Evolutionary conservation across 2,329 filamentous ascomycete species (phyloP), one percentile per base, ranked within the genome.

Genomic region (Paraphoma chrysanthemicola): DNA sequence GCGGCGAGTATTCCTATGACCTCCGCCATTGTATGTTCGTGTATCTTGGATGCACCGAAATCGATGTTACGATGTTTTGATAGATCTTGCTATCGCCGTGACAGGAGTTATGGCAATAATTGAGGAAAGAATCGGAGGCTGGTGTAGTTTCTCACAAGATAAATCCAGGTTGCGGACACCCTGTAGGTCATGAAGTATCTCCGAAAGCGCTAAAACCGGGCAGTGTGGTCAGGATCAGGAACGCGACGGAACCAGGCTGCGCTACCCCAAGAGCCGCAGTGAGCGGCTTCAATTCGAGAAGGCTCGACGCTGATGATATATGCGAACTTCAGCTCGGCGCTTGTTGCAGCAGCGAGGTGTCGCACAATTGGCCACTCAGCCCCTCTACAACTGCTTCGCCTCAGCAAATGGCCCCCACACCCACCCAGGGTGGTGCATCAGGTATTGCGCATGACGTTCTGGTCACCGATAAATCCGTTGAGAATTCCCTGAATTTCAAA

Each of bases 11-110:
- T 60, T 9, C 54, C 53, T 12, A 66, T 18, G 12, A 71, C 59
- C 53, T 68, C 67, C 6, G 62, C 64, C 66, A 69, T 69, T 11
- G 23, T 16, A 39, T 56, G 36, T n/a, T 28, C n/a, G n/a, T n/a
- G 33, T 38, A n/a, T 38, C 10, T 11, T 38, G 33, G 33, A 11
- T 38, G 10, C n/a, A 11, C 33, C 33, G 33, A 38, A 38, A n/a
- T 38, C 33, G 33, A 38, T 38, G 33, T 23, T 23, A 23, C 23
- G 23, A 23, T 23, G 23, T 23, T 23, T 23, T 23, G 23, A 23
- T 23, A 3, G 23, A 23, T 23, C 23, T 23, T 23, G 23, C 23
- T 23, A 23, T 23, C 5, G 23, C 23, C 23, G 23, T 23, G 23
- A 23, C 23, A 23, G 23, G 23, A 23, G 23, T 23, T 23, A 23